These are phyloP conservation scores for Kalmanozyma brasiliensis DNA, from an alignment of 1,284 basidiomycete genomes.

Conservation along the genomic window DNA sequence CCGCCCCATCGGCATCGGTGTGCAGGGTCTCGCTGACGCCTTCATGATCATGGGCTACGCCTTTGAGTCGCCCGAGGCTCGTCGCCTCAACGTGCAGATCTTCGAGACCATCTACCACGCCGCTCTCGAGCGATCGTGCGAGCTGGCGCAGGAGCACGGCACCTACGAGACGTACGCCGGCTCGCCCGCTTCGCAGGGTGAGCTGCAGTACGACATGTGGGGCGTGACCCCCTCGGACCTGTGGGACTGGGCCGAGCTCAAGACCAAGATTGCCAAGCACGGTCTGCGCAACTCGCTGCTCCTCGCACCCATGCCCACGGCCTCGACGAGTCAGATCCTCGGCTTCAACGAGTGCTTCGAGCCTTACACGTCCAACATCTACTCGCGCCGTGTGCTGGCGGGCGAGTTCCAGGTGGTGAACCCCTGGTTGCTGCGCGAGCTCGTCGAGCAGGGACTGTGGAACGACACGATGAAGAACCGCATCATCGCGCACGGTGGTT, in stretches of 20 bases:
- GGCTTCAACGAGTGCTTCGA: constrained; percentile 99
- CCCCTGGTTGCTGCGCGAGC: constrained; percentile 96
- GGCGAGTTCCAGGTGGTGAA: constrained; percentile 99
- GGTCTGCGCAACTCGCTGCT: constrained; percentile 95
- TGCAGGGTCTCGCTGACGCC: constrained; percentile 96
- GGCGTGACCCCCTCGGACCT: constrained; percentile 88
- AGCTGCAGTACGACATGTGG: constrained; percentile 96
- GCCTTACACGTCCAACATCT: constrained; percentile 96
- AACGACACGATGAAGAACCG: constrained; percentile 99
- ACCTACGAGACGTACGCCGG: constrained; percentile 92
- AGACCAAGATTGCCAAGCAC: constrained; percentile 85
- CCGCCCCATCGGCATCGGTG: constrained; percentile 96
- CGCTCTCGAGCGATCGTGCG: constrained; percentile 88
- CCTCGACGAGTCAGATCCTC: constrained; percentile 97
- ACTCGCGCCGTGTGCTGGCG: constrained; percentile 97
- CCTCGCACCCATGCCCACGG: constrained; percentile 97
- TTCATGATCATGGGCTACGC: constrained; percentile 98
- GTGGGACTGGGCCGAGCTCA: constrained; percentile 93
- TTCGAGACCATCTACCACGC: constrained; percentile 99
- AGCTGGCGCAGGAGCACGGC: constrained; percentile 84
- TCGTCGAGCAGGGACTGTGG: constrained; percentile 95
- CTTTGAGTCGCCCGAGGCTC: constrained; percentile 90
- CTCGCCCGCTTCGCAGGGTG: constrained; percentile 86
- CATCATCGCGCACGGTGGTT: constrained; percentile 95
- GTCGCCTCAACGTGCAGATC: constrained; percentile 91